Conservation (phyloP, 306 rosid genomes). For the Pyrus bretschneideri region DNA sequence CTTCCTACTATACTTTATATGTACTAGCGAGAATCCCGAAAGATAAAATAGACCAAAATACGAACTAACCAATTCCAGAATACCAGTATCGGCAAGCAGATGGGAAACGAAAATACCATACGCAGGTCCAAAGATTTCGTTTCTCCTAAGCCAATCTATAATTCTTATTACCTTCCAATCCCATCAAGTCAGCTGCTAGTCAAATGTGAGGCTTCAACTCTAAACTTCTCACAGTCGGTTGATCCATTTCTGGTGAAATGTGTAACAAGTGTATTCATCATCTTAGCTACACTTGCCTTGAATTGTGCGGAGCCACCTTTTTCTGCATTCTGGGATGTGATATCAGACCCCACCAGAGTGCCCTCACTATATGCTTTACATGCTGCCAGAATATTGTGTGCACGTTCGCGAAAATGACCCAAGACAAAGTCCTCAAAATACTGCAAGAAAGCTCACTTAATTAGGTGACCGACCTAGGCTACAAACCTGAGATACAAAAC, state of each 20-base stretch:
- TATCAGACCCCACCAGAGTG: conserved; percentile 41
- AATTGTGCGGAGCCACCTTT: conserved; percentile 25
- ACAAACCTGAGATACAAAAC: not conserved
- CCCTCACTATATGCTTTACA: conserved; percentile 58
- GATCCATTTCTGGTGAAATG: conserved; percentile 62
- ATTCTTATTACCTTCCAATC: conserved; percentile 9
- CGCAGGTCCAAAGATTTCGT: not conserved
- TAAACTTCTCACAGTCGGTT: conserved; percentile 49
- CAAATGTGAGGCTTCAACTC: conserved; percentile 14
- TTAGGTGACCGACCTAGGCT: not conserved
- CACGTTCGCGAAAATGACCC: conserved; percentile 44
- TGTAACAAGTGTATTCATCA: conserved; percentile 54
- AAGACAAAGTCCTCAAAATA: conserved; percentile 64
- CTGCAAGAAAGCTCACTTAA: conserved; percentile 31
- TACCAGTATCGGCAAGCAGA: not conserved
- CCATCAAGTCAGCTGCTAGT: conserved; percentile 9
- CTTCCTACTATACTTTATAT: not conserved
- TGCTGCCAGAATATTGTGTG: conserved; percentile 46
- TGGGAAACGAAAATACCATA: not conserved
- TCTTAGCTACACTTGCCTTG: conserved; percentile 34
- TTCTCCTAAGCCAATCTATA: not conserved
- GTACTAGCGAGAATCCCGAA: not conserved
- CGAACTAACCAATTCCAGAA: not conserved
- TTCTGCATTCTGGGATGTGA: not conserved
- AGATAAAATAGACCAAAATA: not conserved